Base-by-base conservation (phyloP, 2,329 filamentous ascomycete species). In the Hirsutella rhossiliensis region DNA sequence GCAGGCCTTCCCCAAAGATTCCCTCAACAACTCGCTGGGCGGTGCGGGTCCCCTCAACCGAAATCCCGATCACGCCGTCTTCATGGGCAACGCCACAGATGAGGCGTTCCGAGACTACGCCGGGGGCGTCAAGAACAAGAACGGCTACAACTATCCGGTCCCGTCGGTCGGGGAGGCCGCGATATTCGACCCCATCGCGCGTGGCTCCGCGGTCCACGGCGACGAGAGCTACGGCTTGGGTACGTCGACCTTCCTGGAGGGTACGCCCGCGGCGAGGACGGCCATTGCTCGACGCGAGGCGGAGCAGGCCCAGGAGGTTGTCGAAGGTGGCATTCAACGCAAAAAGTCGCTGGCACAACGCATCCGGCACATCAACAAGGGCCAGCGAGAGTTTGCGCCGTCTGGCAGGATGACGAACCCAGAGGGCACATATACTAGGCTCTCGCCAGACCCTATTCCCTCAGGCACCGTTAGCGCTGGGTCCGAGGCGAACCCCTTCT, bases 271-370 rank as follows among this genome's bases (percentile, higher is more conserved):
- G 27, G 84, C 89, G 27, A 80, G 80, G 53, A 76, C 80, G 8
- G 86, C 84, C 17, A 86, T 95, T 43, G 78, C 86, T 59, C 80
- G 83, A 48, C 79, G 79, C 41, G 78, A 90, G 55, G 82, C 76
- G 29, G 87, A 81, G 54, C 65, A 85, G 48, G 73, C 71, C 7
- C 75, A 73, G 17, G 76, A 82, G 39, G 73, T 75, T 46, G 58
- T 67, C 44, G 63, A 73, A 19, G 66, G 67, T 7, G 83, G 84
- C 5, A 64, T 98, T 37, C 80, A 83, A 52, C 81, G 92, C 47
- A 97, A 96, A 73, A 96, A 96, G 70, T 96, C 89, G 27, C 72
- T 98, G 47, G 92, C 88, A 3, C 88, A 96, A 60, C 85, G 89
- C 45, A 84, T 98, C 60, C 83, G 88, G 36, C 84, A 86, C 50